Conservation (phyloP, 2,329 filamentous ascomycete species). For the Xylaria sp. region DNA sequence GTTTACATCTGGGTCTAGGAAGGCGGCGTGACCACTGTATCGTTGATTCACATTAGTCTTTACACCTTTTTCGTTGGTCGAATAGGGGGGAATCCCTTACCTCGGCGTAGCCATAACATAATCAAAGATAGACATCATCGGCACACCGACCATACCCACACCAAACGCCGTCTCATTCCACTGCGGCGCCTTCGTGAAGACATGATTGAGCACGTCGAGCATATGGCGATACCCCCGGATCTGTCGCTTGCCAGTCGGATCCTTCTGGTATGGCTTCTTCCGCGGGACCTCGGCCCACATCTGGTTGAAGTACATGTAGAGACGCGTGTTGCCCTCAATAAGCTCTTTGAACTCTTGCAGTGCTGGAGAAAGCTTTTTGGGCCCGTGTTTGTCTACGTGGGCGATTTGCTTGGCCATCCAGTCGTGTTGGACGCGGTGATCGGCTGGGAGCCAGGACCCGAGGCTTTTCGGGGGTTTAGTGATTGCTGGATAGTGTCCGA, state of each 20-base stretch:
- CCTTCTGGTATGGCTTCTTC: conserved; percentile 54
- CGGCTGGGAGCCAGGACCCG: conserved; percentile 54
- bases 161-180: conserved; percentile 49
- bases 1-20: conserved; percentile 52
- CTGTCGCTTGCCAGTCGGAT: conserved; percentile 56
- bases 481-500: background rate
- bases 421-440: conserved; percentile 56
- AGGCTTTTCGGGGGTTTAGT: conserved; percentile 24
- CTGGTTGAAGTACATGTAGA: conserved; percentile 60
- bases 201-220: conserved; percentile 60
- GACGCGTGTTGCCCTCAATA: conserved; percentile 57
- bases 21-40: conserved; percentile 46
- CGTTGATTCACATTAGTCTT: conserved; percentile 1
- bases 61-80: background rate
- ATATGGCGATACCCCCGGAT: conserved; percentile 62
- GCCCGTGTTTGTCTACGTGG: conserved; percentile 46
- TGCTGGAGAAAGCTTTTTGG: conserved; percentile 51
- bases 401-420: conserved; percentile 56
- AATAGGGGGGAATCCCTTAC: conserved; percentile 19
- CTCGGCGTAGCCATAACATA: conserved; percentile 52
- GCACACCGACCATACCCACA: conserved; percentile 50
- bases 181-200: conserved; percentile 46
- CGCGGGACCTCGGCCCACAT: conserved; percentile 65
- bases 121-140: conserved; percentile 49
- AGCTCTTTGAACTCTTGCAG: conserved; percentile 59